Evolutionary conservation across 345 rosid genomes (phyloP).

Genomic region (Camelina laxa): DNA sequence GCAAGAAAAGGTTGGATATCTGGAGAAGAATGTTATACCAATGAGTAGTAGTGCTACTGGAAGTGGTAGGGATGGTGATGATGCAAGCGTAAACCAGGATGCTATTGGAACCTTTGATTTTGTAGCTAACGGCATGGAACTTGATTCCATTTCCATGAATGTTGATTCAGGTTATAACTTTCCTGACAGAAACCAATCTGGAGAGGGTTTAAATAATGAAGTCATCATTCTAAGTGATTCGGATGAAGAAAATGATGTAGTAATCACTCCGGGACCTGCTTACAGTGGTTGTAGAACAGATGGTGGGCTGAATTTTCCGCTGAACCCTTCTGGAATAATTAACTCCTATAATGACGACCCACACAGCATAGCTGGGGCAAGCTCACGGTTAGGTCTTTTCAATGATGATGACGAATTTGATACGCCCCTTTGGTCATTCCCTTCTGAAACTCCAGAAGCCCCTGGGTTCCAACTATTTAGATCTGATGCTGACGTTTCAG

Average conservation of each 20-base stretch:
- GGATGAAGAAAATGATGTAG: conserved; percentile 79
- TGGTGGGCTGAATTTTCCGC: conserved; percentile 60
- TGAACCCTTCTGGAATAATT: conserved; percentile 59
- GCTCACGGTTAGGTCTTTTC: conserved; percentile 70
- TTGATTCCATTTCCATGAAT: conserved; percentile 77
- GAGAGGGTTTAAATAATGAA: conserved; percentile 60
- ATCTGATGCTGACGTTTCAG: conserved; percentile 62
- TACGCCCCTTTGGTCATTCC: conserved; percentile 74
- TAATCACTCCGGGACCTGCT: conserved; percentile 56
- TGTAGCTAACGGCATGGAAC: conserved; percentile 65
- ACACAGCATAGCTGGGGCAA: conserved; percentile 55
- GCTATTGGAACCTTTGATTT: conserved; percentile 71
- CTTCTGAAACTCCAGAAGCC: conserved; percentile 65
- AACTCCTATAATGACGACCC: conserved; percentile 70
- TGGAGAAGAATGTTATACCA: conserved; percentile 63
- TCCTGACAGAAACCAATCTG: conserved; percentile 55
- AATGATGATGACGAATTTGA: conserved; percentile 72
- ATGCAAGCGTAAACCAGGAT: conserved; percentile 91
- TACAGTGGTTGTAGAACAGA: conserved; percentile 54
- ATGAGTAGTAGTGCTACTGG: conserved; percentile 95
- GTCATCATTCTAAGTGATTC: conserved; percentile 92
- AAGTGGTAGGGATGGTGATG: conserved; percentile 96
- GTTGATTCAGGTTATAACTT: conserved; percentile 60
- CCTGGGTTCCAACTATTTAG: conserved; percentile 81
- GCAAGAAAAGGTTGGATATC: conserved; percentile 57